Evolutionary conservation across 768 basidiomycete species (phyloP).

Genomic region (Termitomyces eurrhizus): DNA sequence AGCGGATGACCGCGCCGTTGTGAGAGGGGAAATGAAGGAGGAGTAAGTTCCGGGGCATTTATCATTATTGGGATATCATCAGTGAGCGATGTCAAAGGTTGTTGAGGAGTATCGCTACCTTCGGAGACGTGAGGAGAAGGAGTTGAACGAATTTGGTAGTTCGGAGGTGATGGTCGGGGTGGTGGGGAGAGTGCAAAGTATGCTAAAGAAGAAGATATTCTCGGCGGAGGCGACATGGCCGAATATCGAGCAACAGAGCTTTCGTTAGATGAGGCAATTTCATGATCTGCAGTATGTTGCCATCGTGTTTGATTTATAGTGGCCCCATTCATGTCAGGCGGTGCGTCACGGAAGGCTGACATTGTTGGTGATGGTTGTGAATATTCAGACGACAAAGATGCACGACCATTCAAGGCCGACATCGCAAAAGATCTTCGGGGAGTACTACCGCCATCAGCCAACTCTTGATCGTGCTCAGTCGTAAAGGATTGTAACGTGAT

Average conservation of each 20-base stretch:
- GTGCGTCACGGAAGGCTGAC: conserved; percentile 73
- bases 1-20: conserved; percentile 26
- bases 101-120: conserved; percentile 13
- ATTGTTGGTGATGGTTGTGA: conserved; percentile 71
- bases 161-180: conserved; percentile 35
- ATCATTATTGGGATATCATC: conserved; percentile 32
- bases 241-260: conserved; percentile 32
- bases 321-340: conserved; percentile 26
- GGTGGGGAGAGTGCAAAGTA: conserved; percentile 58
- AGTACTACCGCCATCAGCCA: conserved; percentile 27
- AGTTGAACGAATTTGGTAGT: conserved; percentile 20
- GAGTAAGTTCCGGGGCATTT: conserved; percentile 38
- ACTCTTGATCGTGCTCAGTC: conserved; percentile 41
- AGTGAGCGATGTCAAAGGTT: conserved; percentile 13
- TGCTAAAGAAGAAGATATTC: conserved; percentile 58
- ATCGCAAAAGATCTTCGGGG: conserved; percentile 46
- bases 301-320: conserved; percentile 24
- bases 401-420: conserved; percentile 46
- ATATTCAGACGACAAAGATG: conserved; percentile 57
- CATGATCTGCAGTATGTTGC: conserved; percentile 23
- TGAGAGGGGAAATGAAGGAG: conserved; percentile 36
- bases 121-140: conserved; percentile 20
- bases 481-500: conserved; percentile 28
- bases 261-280: conserved; percentile 15
- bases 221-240: conserved; percentile 55